A percentile compares a stretch with the other conserved stretches of the same genome.
Evolutionary conservation across 106 monocot genomes (phyloP).

Genomic region (Dendrobium catenatum): DNA sequence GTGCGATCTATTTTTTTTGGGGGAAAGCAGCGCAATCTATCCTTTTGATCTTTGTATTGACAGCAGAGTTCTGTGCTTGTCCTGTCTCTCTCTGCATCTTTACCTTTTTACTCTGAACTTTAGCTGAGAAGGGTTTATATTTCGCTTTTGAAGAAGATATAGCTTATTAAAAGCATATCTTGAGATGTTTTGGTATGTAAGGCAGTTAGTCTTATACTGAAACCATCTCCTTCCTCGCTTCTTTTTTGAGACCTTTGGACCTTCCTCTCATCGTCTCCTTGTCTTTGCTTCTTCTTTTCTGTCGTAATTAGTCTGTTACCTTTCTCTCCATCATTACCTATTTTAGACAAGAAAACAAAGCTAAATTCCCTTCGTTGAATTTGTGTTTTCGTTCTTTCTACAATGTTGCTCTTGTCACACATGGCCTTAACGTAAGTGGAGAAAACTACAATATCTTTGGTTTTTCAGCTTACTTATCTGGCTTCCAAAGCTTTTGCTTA

Average conservation of each 20-base stretch:
- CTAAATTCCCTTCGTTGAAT: neutral
- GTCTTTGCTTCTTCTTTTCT: neutral
- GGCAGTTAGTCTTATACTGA: too few relatives aligned
- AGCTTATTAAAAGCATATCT: neutral
- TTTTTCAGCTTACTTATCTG: neutral
- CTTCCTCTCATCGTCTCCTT: neutral
- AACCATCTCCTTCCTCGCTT: too few relatives aligned
- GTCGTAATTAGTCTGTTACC: neutral
- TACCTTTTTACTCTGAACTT: neutral
- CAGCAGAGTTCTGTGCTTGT: slow-evolving; percentile 1
- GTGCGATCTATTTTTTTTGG: neutral
- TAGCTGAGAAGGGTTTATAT: neutral
- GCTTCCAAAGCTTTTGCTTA: neutral
- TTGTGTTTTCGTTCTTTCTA: neutral
- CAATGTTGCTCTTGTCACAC: neutral
- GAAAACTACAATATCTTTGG: neutral
- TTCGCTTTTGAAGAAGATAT: neutral
- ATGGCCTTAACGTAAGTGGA: neutral
- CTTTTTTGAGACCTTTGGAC: neutral
- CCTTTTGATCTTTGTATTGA: slow-evolving; percentile 3
- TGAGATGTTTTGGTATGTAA: neutral
- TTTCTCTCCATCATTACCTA: neutral
- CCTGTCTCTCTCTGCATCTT: neutral
- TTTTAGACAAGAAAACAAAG: neutral
- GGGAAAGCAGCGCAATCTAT: neutral